phyloP scores from a whole-genome alignment of 2,329 filamentous ascomycete species.

The Talaromyces sp. region DNA sequence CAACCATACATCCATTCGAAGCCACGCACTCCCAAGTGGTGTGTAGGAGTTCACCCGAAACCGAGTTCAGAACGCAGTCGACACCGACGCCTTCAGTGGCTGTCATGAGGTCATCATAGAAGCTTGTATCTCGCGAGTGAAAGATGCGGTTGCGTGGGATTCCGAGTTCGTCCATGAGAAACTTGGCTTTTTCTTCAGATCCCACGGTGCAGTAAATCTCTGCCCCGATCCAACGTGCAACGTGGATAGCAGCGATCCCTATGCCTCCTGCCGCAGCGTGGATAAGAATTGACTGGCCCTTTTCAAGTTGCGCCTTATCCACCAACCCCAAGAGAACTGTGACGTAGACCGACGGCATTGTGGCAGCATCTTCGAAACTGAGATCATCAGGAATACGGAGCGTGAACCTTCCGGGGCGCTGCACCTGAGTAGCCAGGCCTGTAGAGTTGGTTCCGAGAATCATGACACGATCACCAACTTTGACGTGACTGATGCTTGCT shows the following conservation, averaged over 20 bases:
- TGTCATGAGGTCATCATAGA: slow-evolving; percentile 2
- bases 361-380: no score
- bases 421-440: no score
- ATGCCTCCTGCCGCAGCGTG: slow-evolving; percentile 19
- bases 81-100: slow-evolving; percentile 23
- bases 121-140: slow-evolving; percentile 6
- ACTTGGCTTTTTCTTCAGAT: slow-evolving; percentile 11
- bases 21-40: not conserved
- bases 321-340: not conserved
- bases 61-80: slow-evolving; percentile 8
- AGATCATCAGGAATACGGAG: no score
- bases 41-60: not conserved
- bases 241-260: slow-evolving; percentile 19
- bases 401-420: no score
- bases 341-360: slow-evolving; percentile 7
- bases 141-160: slow-evolving; percentile 14
- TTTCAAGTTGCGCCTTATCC: not conserved
- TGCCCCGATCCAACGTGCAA: slow-evolving; percentile 19
- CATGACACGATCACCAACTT: no score
- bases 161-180: slow-evolving; percentile 11
- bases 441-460: no score
- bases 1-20: not conserved
- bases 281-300: slow-evolving; percentile 20
- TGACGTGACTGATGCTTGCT: no score
- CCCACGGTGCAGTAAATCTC: slow-evolving; percentile 17